Conservation (phyloP, 495 filamentous ascomycete species). For the Annulohypoxylon stygium region DNA sequence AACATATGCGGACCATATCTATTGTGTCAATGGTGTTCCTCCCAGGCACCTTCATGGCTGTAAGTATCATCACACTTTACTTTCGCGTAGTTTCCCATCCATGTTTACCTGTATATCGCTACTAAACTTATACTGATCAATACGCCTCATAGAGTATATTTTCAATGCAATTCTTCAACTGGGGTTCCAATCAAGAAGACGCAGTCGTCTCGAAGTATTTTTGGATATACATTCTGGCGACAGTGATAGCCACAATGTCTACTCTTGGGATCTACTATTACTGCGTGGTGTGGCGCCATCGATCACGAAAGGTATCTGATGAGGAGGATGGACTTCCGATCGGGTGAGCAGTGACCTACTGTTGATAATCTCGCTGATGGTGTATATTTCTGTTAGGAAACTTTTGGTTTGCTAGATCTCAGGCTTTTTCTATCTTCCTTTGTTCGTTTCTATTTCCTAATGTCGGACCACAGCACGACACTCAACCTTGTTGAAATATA, state of each 20-base stretch:
- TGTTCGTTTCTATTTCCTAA: not conserved
- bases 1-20: conserved; percentile 50
- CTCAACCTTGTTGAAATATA: not conserved
- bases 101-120: not conserved
- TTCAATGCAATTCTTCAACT: conserved; percentile 44
- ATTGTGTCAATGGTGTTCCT: conserved; percentile 59
- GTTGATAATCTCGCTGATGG: too few relatives aligned
- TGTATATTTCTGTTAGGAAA: not conserved
- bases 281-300: not conserved
- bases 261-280: conserved; percentile 27
- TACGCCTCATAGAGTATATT: conserved; percentile 23
- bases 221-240: conserved; percentile 34
- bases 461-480: not conserved
- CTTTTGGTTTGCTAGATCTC: not conserved
- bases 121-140: not conserved
- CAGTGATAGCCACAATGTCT: conserved; percentile 7
- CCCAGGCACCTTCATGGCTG: conserved; percentile 56
- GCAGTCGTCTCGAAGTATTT: conserved; percentile 24
- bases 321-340: not conserved
- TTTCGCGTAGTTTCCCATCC: too few relatives aligned
- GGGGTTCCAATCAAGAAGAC: conserved; percentile 6
- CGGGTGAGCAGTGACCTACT: not conserved
- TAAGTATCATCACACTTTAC: not conserved
- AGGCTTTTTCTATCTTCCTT: not conserved
- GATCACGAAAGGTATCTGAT: not conserved